Evolutionary conservation across 805 yeast species (phyloP), one percentile per base, ranked within the genome.

Genomic region (Wickerhamomyces alni): DNA sequence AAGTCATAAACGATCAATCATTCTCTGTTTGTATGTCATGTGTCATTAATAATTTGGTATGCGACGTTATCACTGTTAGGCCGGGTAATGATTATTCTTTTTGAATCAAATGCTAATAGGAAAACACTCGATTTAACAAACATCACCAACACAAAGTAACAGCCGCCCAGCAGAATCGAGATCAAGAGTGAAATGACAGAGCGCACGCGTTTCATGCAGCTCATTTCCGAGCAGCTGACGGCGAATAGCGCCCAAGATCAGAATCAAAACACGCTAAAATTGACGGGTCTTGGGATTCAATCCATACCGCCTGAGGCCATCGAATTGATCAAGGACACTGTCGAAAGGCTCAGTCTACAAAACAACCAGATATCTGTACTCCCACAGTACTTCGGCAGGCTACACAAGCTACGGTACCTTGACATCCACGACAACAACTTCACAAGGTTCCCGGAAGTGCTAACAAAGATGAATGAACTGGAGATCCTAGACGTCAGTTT

Each of bases 401-500:
- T 82, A 42, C 48, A 66, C 12, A 60, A 65, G 33, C 59, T 84
- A 38, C 65, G 75, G 39, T 81, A 78, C 45, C 60, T 86, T 41
- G 91, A 85, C 56, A 59, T 86, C 34, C 83, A 84, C 54, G 65
- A 69, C 42, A 86, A 86, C 55, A 55, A 62, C 33, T 67, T 86
- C 37, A 47, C 65, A 3, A 66, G 61, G 34, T 69, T 85, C 33
- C 88, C 94, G 0, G 56, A 60, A 1, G 53, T 67, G 7, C 50
- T 75, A 42, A 42, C 57, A 19, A 56, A 57, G 28, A 55, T 66
- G 47, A 50, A 57, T 11, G 64, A 67, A 8, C 60, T 85, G 39
- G 89, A 82, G 50, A 77, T 79, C 37, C 58, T 85, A 31, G 91
- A 85, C 57, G 56, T 84, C 17, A 77, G 87, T 17, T 59, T 65